Percentiles rank a stretch among this genome's conserved stretches.
phyloP scores from a whole-genome alignment of 306 rosid genomes.

The Medicago truncatula region DNA sequence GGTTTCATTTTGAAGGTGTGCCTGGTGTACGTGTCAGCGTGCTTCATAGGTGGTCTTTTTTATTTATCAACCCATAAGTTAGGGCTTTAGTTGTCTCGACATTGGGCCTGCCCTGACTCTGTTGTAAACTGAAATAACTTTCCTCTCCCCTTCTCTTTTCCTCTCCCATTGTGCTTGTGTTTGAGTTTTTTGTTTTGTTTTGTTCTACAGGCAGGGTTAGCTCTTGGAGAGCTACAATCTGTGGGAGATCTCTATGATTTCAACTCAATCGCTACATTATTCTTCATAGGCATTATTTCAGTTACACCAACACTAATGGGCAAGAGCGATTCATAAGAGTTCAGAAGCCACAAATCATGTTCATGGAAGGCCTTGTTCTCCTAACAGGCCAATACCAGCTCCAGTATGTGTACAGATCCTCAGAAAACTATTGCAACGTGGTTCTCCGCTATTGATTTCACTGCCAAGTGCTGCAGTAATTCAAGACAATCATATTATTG shows the following conservation, averaged over 20 bases:
- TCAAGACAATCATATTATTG: constrained; percentile 35
- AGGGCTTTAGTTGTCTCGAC: too few relatives aligned
- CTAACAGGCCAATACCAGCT: constrained; percentile 39
- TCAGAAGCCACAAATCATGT: constrained; percentile 39
- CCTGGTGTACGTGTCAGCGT: too few relatives aligned
- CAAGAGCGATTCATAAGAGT: constrained; percentile 64
- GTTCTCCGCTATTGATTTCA: constrained; percentile 29
- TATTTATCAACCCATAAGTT: too few relatives aligned
- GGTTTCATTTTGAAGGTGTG: too few relatives aligned
- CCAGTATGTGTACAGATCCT: constrained; percentile 47
- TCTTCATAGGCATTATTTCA: constrained; percentile 81
- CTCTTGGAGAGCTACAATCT: constrained; percentile 89
- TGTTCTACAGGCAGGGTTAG: constrained; percentile 79
- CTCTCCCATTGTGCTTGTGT: neutral
- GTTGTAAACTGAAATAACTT: too few relatives aligned
- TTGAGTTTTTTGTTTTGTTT: constrained; percentile 2
- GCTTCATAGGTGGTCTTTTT: too few relatives aligned
- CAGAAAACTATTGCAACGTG: constrained; percentile 1
- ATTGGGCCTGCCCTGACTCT: too few relatives aligned
- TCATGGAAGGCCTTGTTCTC: constrained; percentile 41
- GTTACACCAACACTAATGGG: constrained; percentile 80
- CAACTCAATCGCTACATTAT: constrained; percentile 88
- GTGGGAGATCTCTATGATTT: constrained; percentile 91
- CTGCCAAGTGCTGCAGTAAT: constrained; percentile 42
- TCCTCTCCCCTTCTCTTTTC: too few relatives aligned